Evolutionary conservation across 345 rosid species (phyloP), one percentile per base, ranked within the genome.

Genomic region (Gossypium ekmanianum): DNA sequence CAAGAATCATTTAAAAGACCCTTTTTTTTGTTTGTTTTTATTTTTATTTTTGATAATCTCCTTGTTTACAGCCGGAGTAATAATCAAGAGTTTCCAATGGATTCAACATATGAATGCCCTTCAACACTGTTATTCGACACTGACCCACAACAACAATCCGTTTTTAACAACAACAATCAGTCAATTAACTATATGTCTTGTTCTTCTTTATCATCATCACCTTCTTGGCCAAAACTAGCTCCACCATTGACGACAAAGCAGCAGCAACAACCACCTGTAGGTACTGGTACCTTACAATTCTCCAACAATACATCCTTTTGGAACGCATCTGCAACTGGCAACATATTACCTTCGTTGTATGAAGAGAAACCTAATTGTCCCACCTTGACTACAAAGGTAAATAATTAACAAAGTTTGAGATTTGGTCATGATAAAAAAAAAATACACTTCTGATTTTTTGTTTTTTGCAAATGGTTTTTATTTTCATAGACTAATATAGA

Each of bases 251-350:
- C 39, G 39, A 76, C 71, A 0, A 76, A 85, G 79, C 87, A 84
- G 56, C 79, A 80, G 27, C 39, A 78, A 76, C 57, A 52, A 3
- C 29, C 61, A 34, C 39, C 39, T 34, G 1, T 34, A 34, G 39
- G 39, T 20, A 12, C 29, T 2, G 75, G 39, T 58, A 75, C 75
- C 66, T 63, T 87, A 54, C 88, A 85, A 26, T 84, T 87, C 74
- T 81, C 91, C 54, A 81, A 87, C 80, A 82, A 85, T 64, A 51
- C 88, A 5, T 76, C 81, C 13, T 86, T 81, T 6, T 86, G 86
- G 88, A 84, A 86, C 73, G 75, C 87, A 26, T 79, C 86, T 1
- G 45, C 80, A 11, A 10, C 79, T 50, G 57, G 39, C 12, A 18
- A 18, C 59, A 55, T 17, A 72, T 34, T 34, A 34, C 39, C 39